Base-by-base conservation (phyloP, 805 yeast genomes). In the Kluyveromyces lactis region DNA sequence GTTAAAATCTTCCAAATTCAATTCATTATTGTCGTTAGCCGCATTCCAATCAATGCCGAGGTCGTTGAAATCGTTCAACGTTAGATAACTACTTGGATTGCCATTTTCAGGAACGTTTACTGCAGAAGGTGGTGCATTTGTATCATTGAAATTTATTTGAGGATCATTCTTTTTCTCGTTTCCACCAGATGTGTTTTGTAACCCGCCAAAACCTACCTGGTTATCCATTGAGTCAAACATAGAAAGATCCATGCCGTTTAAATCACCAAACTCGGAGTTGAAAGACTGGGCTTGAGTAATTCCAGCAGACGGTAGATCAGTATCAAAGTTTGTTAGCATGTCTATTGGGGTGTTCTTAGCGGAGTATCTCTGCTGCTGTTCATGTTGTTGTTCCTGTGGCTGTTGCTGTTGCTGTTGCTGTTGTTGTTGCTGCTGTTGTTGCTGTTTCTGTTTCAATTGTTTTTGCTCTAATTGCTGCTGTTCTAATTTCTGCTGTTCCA, bases 21-120 rank as follows among this genome's bases (percentile, higher is more conserved):
- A 33, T 18, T 54, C 62, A 18, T 50, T 54, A 11, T 50, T 46
- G 28, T 53, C 61, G n/a, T 55, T 58, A 8, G 47, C 45, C 0
- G 53, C 39, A 32, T 49, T 48, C 64, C 64, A 60, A 35, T 57
- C 64, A 17, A 60, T 53, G 34, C 58, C 58, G 21, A 60, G 41
- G 38, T 60, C 63, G 42, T 60, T 60, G 39, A 60, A 57, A 39
- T 60, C 64, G 29, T 60, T 60, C 31, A 60, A 44, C 4, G 64
- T 60, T 43, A 60, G 41, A 34, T 60, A 60, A 34, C 58, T 57
- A n/a, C 57, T 63, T 17, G 42, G 39, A 19, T 38, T 42, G 8
- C 21, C 21, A n/a, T 18, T 27, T 18, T 28, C 26, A 18, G 39
- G 32, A 18, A 18, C 33, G 3, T n/a, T 15, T 23, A 28, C 31